Base-by-base conservation (phyloP, 805 yeast species). In the Kodamaea jinghongensis region DNA sequence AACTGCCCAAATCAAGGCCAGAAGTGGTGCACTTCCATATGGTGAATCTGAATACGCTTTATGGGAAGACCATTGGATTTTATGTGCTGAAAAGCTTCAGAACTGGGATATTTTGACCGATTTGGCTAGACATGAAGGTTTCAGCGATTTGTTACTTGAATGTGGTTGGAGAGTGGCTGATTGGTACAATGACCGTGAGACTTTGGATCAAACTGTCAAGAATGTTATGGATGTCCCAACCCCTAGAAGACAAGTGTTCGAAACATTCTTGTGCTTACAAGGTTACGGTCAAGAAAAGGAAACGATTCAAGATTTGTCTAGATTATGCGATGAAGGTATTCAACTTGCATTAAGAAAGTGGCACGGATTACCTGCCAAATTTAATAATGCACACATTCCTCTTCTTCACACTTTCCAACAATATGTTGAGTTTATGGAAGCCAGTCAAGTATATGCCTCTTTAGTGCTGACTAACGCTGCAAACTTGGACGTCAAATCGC, bases 121-220 rank as follows among this genome's bases (percentile, higher is more conserved):
- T 54, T 71, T 95, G 22, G 97, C 99, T 2, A 89, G 91, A 52
- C 98, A 95, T 55, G 99, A 95, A 69, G 97, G 97, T 0, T 95
- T 91, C 58, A 89, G 97, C 0, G 99, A 93, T 55, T 70, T 93
- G 48, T 66, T 95, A 17, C 70, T 93, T n/a, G 99, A 93, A 60
- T 95, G 99, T 73, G 99, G 98, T 28, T 93, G 99, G 99, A 75
- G 99, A 55, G 95, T 93, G 28, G 97, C 99, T 6, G 98, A 93
- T 55, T 93, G 99, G 99, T 83, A 83, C 44, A 82, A 95, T 6
- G 99, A 95, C 54, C 76, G 90, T 47, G 98, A 91, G 48, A 93
- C 98, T 0, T 68, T 93, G 28, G 97, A 90, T 55, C 96, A 87
- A 54, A 84, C 96, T 1, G 95, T 93, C 17, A 87, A 89, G 61